Conservation (phyloP, 805 yeast species). For the Starmerella davenportii region DNA sequence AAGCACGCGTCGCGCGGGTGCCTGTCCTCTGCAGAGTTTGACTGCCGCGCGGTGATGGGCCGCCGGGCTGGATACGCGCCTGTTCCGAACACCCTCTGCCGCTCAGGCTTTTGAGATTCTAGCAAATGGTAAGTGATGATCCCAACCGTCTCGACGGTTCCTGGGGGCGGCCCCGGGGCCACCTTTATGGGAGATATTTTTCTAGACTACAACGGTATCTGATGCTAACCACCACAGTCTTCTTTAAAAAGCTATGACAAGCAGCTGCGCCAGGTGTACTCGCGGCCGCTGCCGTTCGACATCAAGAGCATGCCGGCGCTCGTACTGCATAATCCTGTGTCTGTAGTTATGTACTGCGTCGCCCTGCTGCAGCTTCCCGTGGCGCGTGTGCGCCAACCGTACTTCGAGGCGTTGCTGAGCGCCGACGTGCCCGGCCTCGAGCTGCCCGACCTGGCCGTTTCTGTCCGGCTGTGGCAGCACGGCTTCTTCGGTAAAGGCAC, state of each 20-base stretch:
- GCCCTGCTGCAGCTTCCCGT: not conserved
- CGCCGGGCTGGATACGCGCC: no score
- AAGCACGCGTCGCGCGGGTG: no score
- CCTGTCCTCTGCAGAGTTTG: no score
- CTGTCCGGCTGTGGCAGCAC: slow-evolving; percentile 49
- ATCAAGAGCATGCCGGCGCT: slow-evolving; percentile 34
- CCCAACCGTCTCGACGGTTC: slow-evolving; percentile 11
- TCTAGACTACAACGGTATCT: slow-evolving; percentile 97
- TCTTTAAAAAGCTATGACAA: slow-evolving; percentile 9
- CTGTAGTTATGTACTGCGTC: slow-evolving; percentile 34
- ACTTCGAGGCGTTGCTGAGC: not conserved
- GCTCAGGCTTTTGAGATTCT: no score
- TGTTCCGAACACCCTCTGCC: no score
- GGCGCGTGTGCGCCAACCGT: not conserved
- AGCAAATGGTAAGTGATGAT: slow-evolving; percentile 18
- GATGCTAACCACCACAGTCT: slow-evolving; percentile 26
- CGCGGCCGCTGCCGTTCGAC: slow-evolving; percentile 39
- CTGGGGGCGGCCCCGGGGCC: slow-evolving; percentile 21
- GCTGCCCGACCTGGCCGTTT: slow-evolving; percentile 25
- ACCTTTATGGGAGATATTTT: slow-evolving; percentile 10
- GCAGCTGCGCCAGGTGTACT: slow-evolving; percentile 10
- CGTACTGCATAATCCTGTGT: slow-evolving; percentile 48
- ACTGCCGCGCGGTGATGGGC: no score
- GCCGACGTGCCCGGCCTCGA: slow-evolving; percentile 20
- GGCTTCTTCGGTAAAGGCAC: slow-evolving; percentile 94